Base-by-base conservation (phyloP, 306 rosid genomes). In the Casuarina cunninghamiana region DNA sequence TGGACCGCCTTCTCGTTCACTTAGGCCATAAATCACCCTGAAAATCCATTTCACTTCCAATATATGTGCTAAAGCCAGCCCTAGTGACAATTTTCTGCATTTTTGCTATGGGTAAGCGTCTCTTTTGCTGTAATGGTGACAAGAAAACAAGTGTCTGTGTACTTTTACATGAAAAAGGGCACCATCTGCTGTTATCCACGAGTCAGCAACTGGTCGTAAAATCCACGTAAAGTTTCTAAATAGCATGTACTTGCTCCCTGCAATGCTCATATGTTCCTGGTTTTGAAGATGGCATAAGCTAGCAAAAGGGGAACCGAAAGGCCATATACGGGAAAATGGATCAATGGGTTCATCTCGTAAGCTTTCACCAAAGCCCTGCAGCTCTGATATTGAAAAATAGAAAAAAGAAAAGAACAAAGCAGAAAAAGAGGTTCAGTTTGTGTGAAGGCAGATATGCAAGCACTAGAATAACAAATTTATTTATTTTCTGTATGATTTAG, bases 331-430 rank as follows among this genome's bases (percentile, higher is more conserved):
- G 89, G 89, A 63, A 90, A 88, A 78, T 95, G 92, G 77, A 95
- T 82, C 26, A 87, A 61, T 50, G 99, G 94, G 73, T 93, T 93
- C 96, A 93, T 95, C 84, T 88, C 97, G 61, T 89, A 93, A 13
- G 97, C 99, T 89, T 95, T 95, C 72, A 83, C 75, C 26, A 91
- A 89, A 77, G 49, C 84, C 89, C 90, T 62, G 93, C 98, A 95
- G 78, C 74, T 80, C 98, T 95, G 97, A 43, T 79, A 75, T 26
- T 51, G 63, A 84, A 82, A 61, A 68, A 72, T 43, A 13, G 79
- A 83, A 76, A 83, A 76, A 55, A 78, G 53, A 54, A 0, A 81
- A 65, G 54, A 67, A 42, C 6, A 63, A 60, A 53, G 32, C 13
- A 44, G 41, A 62, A 68, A 2, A 55, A 49, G 80, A 83, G 67